phyloP scores from a whole-genome alignment of 2,329 filamentous ascomycete genomes.

The Stemphylium beticola region DNA sequence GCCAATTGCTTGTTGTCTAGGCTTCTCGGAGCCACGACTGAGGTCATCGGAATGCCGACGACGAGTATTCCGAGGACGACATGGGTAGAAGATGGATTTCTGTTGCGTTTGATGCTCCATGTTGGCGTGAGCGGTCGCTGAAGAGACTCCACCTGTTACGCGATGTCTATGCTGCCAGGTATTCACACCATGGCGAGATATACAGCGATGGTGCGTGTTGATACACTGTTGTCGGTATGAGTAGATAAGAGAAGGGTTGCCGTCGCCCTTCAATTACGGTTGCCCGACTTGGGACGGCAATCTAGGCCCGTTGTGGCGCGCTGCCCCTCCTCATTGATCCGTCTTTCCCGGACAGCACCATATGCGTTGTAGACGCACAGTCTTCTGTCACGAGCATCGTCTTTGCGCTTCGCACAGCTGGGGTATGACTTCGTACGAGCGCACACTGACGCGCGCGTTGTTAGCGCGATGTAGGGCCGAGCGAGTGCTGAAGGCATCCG shows the following conservation, averaged over 20 bases:
- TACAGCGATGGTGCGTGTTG: background rate
- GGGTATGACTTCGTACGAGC: no score
- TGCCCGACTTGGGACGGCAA: background rate
- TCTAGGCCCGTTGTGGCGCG: background rate
- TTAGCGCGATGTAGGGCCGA: no score
- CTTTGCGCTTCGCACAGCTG: no score
- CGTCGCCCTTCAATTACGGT: background rate
- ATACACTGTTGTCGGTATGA: background rate
- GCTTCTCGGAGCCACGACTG: background rate
- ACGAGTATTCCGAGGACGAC: background rate
- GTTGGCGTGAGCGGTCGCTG: background rate
- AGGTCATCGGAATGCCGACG: background rate
- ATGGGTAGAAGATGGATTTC: background rate
- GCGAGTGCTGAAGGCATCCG: no score
- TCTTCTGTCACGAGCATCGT: no score
- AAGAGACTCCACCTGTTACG: background rate
- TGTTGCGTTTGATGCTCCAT: background rate
- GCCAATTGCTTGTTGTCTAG: conserved; percentile 11
- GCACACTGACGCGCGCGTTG: no score
- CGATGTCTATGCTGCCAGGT: background rate
- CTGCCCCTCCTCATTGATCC: background rate
- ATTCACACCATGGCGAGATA: background rate
- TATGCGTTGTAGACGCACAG: no score
- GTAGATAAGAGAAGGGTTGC: background rate
- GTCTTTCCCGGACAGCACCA: background rate